phyloP scores from a whole-genome alignment of 2,329 filamentous ascomycete species.

The Colletotrichum kahawae region DNA sequence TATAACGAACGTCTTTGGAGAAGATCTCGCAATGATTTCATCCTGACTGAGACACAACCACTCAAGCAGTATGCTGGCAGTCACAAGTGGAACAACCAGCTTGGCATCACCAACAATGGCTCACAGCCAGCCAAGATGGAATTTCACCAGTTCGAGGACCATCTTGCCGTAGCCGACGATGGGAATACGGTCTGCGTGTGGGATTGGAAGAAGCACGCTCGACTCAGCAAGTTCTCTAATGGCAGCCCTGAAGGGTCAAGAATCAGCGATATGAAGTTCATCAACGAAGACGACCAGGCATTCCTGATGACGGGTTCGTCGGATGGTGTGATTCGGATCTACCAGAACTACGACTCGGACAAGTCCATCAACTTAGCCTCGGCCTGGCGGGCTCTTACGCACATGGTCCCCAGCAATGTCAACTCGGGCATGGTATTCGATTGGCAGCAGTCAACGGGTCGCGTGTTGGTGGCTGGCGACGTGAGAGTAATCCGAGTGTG shows the following conservation, averaged over 20 bases:
- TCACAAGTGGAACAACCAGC: conserved; percentile 84
- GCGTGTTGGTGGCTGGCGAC: conserved; percentile 93
- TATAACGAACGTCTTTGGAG: conserved; percentile 97
- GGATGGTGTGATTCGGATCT: conserved; percentile 92
- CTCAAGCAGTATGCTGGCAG: conserved; percentile 87
- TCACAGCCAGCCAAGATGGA: conserved; percentile 91
- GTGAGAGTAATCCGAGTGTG: conserved; percentile 95
- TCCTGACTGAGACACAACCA: conserved; percentile 90
- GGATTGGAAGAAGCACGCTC: conserved; percentile 84
- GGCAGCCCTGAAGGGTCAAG: conserved; percentile 90
- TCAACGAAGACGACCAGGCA: conserved; percentile 97
- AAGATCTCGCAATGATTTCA: conserved; percentile 88
- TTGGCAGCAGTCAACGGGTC: conserved; percentile 98
- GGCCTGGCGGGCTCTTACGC: conserved; percentile 88
- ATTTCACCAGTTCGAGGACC: conserved; percentile 97
- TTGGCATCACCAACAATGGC: conserved; percentile 85
- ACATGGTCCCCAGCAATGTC: conserved; percentile 91
- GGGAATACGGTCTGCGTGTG: conserved; percentile 89
- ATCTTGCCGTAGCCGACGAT: conserved; percentile 92
- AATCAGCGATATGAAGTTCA: conserved; percentile 94
- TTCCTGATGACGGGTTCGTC: conserved; percentile 94
- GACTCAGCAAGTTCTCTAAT: conserved; percentile 87
- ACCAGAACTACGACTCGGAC: conserved; percentile 85
- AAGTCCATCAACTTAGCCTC: conserved; percentile 83
- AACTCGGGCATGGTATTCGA: conserved; percentile 97